Base-by-base conservation (phyloP, 2,329 filamentous ascomycete species). In the Alternaria tenuissima region DNA sequence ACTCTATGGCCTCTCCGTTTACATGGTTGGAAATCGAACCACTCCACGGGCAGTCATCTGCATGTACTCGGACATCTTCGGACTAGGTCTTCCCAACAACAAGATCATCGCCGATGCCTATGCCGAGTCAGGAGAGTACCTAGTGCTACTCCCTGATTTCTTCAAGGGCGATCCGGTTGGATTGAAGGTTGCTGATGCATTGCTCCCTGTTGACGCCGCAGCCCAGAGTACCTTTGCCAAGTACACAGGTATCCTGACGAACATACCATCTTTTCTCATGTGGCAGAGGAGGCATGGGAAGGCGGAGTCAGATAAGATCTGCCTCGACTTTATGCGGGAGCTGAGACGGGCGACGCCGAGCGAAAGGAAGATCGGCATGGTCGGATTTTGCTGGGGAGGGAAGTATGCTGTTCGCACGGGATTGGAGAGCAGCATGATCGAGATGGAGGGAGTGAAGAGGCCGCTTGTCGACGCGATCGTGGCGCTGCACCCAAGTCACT, bases 371-470 rank as follows among this genome's bases (percentile, higher is more conserved):
- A 76, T 68, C 57, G 69, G 66, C 4, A 68, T 67, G 48, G 68
- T 58, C 66, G 79, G 55, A 64, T 79, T 64, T 55, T 81, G 78
- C 65, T 80, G 77, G 78, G 78, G 77, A 20, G 78, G 79, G 51
- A 74, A 53, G 39, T 70, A 63, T 44, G 65, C 65, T 16, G 42
- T 69, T 22, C 57, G 67, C 28, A 58, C 59, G 49, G 56, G 59
- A 22, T 53, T 60, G 16, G 57, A 68, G 63, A 64, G 56, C 26
- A 77, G 78, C 55, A 74, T 72, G 73, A 75, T 81, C 44, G 69
- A 78, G 24, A 54, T 76, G 24, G 74, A 76, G n/a, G 76, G 72
- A 1, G 51, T 55, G 26, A 77, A 75, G 63, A 69, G 73, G 16
- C 73, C 77, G 18, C 71, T 80, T 22, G 70, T 80, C 7, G 78